phyloP scores from a whole-genome alignment of 2,329 filamentous ascomycete species.

The Dactylella cylindrospora region DNA sequence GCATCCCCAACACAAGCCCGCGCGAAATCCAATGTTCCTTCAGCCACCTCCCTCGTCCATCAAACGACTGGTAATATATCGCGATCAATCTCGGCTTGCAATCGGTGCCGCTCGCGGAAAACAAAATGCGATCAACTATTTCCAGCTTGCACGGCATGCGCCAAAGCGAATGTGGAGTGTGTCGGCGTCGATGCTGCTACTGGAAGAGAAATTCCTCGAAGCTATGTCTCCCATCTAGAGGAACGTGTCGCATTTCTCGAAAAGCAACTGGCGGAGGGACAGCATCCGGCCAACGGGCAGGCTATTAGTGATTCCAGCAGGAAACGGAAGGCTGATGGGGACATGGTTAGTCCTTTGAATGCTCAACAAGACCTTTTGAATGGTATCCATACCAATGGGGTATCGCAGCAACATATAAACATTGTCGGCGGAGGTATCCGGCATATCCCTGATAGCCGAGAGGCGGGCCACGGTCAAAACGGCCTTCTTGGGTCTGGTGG shows the following conservation, averaged over 20 bases:
- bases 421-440: slow-evolving; percentile 24
- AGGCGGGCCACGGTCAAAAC: background rate
- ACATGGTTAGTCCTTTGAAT: slow-evolving; percentile 27
- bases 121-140: slow-evolving; percentile 49
- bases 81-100: slow-evolving; percentile 48
- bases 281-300: background rate
- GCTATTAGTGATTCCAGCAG: slow-evolving; percentile 16
- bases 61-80: slow-evolving; percentile 46
- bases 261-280: slow-evolving; percentile 40
- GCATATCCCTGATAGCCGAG: slow-evolving; percentile 10
- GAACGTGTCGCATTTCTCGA: slow-evolving; percentile 47
- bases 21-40: slow-evolving; percentile 33
- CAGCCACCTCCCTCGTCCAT: slow-evolving; percentile 38
- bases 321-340: slow-evolving; percentile 42
- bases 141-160: slow-evolving; percentile 47
- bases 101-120: slow-evolving; percentile 48
- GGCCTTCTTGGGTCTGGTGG: slow-evolving; percentile 42
- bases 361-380: slow-evolving; percentile 9
- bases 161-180: slow-evolving; percentile 48
- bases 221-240: slow-evolving; percentile 49
- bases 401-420: slow-evolving; percentile 40
- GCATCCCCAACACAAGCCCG: slow-evolving; percentile 42
- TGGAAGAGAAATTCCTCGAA: slow-evolving; percentile 48
- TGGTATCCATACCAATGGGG: slow-evolving; percentile 10
- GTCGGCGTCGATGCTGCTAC: slow-evolving; percentile 49